Conservation (phyloP, 2,329 filamentous ascomycete species). For the Penicillium fuscoglaucum region DNA sequence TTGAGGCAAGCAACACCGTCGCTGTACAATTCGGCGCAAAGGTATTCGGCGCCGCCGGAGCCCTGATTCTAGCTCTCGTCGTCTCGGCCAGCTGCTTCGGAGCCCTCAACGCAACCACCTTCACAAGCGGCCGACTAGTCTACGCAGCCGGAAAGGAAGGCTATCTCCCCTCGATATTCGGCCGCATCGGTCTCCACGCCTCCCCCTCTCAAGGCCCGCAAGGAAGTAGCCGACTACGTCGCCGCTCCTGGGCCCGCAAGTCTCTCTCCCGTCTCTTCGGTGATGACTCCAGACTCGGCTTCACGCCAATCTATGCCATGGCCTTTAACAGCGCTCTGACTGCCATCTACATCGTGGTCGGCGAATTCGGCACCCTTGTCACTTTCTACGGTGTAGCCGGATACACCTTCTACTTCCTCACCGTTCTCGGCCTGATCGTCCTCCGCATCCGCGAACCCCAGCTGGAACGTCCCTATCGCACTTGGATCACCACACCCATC, state of each 20-base stretch:
- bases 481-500: slow-evolving; percentile 95
- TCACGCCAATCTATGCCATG: slow-evolving; percentile 92
- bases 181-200: slow-evolving; percentile 70
- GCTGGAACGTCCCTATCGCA: slow-evolving; percentile 86
- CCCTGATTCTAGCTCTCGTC: slow-evolving; percentile 80
- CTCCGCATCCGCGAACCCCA: slow-evolving; percentile 82
- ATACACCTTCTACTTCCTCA: slow-evolving; percentile 96
- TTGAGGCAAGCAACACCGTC: slow-evolving; percentile 91
- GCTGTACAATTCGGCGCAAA: slow-evolving; percentile 88
- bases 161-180: slow-evolving; percentile 82
- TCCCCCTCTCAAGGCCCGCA: slow-evolving; percentile 26
- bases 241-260: slow-evolving; percentile 58
- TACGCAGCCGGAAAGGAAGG: slow-evolving; percentile 95
- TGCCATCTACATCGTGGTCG: slow-evolving; percentile 73
- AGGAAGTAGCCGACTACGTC: slow-evolving; percentile 41
- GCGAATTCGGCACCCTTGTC: slow-evolving; percentile 86
- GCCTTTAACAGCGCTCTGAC: slow-evolving; percentile 76
- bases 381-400: slow-evolving; percentile 98
- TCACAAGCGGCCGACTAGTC: slow-evolving; percentile 86
- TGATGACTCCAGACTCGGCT: slow-evolving; percentile 79
- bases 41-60: slow-evolving; percentile 82
- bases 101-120: slow-evolving; percentile 89
- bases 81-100: slow-evolving; percentile 93
- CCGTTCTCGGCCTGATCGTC: slow-evolving; percentile 89
- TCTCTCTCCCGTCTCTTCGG: slow-evolving; percentile 64